Conservation (phyloP, 2,329 filamentous ascomycete species). For the Parastagonospora nodorum region DNA sequence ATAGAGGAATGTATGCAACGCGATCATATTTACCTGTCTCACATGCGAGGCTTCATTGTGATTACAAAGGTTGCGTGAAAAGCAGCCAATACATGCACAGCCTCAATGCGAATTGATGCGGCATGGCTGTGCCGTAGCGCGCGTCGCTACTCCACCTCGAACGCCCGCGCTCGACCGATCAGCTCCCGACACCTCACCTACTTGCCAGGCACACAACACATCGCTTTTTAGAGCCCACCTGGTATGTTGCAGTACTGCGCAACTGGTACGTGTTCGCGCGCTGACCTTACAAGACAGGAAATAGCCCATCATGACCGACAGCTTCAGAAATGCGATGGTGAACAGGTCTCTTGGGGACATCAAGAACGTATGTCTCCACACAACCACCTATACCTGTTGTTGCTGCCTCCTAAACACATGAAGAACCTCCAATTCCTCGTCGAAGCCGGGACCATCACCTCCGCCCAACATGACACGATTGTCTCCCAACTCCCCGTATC, state of each 20-base stretch:
- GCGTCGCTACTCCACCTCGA: conserved; percentile 10
- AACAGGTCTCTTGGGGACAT: conserved; percentile 87
- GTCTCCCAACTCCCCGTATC: conserved; percentile 75
- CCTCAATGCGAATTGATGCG: conserved; percentile 15
- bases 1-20: background rate
- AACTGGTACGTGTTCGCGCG: background rate
- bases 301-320: conserved; percentile 44
- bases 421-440: conserved; percentile 91
- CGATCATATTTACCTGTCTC: background rate
- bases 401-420: background rate
- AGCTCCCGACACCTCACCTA: conserved; percentile 6
- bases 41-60: background rate
- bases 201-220: background rate
- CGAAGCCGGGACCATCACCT: conserved; percentile 78
- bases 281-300: background rate
- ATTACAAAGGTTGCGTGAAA: background rate
- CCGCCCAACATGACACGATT: conserved; percentile 76
- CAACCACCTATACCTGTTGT: background rate
- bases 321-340: conserved; percentile 64
- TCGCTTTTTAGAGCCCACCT: background rate
- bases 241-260: background rate
- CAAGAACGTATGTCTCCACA: conserved; percentile 68
- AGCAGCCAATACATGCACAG: conserved; percentile 18
- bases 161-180: conserved; percentile 6
- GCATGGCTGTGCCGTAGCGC: conserved; percentile 17